Evolutionary conservation across 2,329 filamentous ascomycete genomes (phyloP), one percentile per base, ranked within the genome.

Genomic region (Calonectria pauciramosa): DNA sequence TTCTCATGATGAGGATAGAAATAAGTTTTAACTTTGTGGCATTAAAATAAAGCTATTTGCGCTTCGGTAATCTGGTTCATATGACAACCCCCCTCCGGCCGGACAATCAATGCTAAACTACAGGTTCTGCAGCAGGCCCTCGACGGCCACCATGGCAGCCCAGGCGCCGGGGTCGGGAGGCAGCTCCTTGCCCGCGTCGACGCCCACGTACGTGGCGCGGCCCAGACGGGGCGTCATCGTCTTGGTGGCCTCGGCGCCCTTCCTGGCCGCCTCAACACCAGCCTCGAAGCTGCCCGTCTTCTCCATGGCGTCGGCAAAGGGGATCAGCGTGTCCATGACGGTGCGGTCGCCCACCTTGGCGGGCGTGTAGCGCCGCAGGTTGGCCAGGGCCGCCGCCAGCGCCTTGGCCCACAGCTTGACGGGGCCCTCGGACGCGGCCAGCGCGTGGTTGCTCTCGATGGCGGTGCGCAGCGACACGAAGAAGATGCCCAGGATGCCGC

Each of bases 81-180:
- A 49, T 49, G 59, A 47, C 59, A 26, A 36, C n/a, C 36, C n/a
- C n/a, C n/a, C n/a, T n/a, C n/a, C n/a, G n/a, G n/a, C n/a, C n/a
- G n/a, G n/a, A n/a, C n/a, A n/a, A 38, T 64, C 23, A 64, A 70
- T 60, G 28, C 28, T 44, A 30, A 71, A 67, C 38, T 71, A 68
- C 70, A 73, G 49, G 18, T 49, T 68, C 28, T 72, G 23, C 32
- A 49, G 70, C 59, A 73, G 54, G 16, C 71, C 71, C 26, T 51
- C 59, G 54, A 90, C 86, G 2, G 86, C 89, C 20, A 90, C 88
- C 88, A 92, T 92, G 30, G 93, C 88, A n/a, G 92, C 93, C 87
- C 93, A 92, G 6, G 93, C 93, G 36, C 93, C 93, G 0, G 93
- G 93, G 82, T 95, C 93, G 4, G 93, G 93, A 6, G 93, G 91